phyloP scores from a whole-genome alignment of 129 eudicot genomes.

The Helianthus annuus region HanXRQr2.0-SUNRISE NC_035438.2:27775413-27775912 shows the following conservation, averaged over 20 bases:
- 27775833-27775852: neutral
- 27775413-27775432: too few relatives aligned
- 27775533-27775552: too few relatives aligned
- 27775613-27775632: constrained; percentile 36
- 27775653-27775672: constrained; percentile 35
- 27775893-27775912: too few relatives aligned
- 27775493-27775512: too few relatives aligned
- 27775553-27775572: too few relatives aligned
- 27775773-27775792: neutral
- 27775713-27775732: constrained; percentile 36
- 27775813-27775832: neutral
- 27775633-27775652: constrained; percentile 3
- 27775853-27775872: neutral
- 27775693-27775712: constrained; percentile 47
- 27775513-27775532: too few relatives aligned
- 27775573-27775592: neutral
- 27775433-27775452: too few relatives aligned
- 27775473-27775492: too few relatives aligned
- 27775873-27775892: too few relatives aligned
- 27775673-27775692: constrained; percentile 27
- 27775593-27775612: constrained; percentile 39
- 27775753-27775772: neutral
- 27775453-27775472: too few relatives aligned
- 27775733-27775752: neutral
- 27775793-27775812: neutral